Base-by-base conservation (phyloP, 108 stramenopile genomes). In the Parietichytrium sp. region DNA sequence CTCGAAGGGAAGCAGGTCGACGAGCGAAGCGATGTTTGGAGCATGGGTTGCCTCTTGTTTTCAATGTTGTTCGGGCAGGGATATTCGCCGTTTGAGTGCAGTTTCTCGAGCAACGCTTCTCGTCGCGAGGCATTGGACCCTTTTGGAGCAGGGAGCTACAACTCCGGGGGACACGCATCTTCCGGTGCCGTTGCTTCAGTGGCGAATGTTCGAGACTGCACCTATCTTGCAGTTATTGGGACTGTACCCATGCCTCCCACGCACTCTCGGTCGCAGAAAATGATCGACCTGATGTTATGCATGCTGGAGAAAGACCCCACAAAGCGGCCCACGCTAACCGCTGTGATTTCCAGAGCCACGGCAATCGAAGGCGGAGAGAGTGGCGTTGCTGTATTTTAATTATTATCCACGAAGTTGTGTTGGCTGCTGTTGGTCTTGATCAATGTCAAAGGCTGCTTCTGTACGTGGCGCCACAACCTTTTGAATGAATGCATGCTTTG, bases 71-170 rank as follows among this genome's bases (percentile, higher is more conserved):
- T 79, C 38, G 61, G 61, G 12, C 61, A 72, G 20, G 84, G 84
- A 29, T 85, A 81, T 72, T 82, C 81, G 13, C 84, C 84, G 7
- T 85, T 82, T 26, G 84, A 85, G 55, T 50, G 20, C 33, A 31
- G 79, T 25, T 55, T 55, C 31, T n/a, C n/a, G n/a, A n/a, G n/a
- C n/a, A n/a, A n/a, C n/a, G n/a, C n/a, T n/a, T n/a, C n/a, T n/a
- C n/a, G n/a, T n/a, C n/a, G n/a, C n/a, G n/a, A n/a, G n/a, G n/a
- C n/a, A n/a, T n/a, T n/a, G n/a, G n/a, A n/a, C n/a, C n/a, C n/a
- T n/a, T n/a, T n/a, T n/a, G n/a, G n/a, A n/a, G n/a, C n/a, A n/a
- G n/a, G n/a, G n/a, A n/a, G n/a, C n/a, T n/a, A n/a, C n/a, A n/a
- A n/a, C 10, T 54, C 47, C 15, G 61, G 29, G 51, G 61, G 20